phyloP scores from a whole-genome alignment of 495 filamentous ascomycete genomes.

The Extremus antarcticus region DNA sequence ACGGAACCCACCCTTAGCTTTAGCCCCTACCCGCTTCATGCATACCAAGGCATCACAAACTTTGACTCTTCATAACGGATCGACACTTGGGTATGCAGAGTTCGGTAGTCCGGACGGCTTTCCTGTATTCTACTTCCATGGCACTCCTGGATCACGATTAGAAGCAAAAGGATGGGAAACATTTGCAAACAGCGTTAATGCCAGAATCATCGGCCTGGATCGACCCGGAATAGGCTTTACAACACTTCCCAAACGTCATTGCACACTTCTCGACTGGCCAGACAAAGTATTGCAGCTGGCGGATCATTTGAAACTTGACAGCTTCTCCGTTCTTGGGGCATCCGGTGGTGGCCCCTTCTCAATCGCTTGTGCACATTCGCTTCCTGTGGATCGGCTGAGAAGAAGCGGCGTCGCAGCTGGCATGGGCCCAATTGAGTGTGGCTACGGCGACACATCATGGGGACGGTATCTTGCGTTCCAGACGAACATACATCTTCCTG shows the following conservation, averaged over 20 bases:
- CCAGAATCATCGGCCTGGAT: conserved; percentile 34
- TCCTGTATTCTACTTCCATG: conserved; percentile 37
- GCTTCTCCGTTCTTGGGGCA: conserved; percentile 36
- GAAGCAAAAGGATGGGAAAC: conserved; percentile 29
- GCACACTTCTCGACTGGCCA: conserved; percentile 33
- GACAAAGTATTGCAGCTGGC: conserved; percentile 33
- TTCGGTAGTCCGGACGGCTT: conserved; percentile 31
- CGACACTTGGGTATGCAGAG: conserved; percentile 33
- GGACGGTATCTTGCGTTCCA: conserved; percentile 1
- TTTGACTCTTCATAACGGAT: conserved; percentile 31
- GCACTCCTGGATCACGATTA: conserved; percentile 34
- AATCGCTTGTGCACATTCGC: conserved; percentile 33
- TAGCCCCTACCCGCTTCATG: no score
- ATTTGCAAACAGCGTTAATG: conserved; percentile 19
- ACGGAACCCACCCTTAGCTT: no score
- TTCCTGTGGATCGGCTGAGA: conserved; percentile 28
- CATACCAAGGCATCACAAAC: no score
- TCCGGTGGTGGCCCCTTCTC: conserved; percentile 40
- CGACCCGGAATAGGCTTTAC: conserved; percentile 39
- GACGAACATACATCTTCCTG: conserved; percentile 6
- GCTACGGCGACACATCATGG: conserved; percentile 14
- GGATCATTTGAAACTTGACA: conserved; percentile 25
- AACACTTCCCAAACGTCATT: conserved; percentile 27
- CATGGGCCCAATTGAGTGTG: conserved; percentile 26
- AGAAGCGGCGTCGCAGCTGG: conserved; percentile 32